Evolutionary conservation across 768 basidiomycete species (phyloP), one percentile per base, ranked within the genome.

Genomic region (Tylopilus felleus): DNA sequence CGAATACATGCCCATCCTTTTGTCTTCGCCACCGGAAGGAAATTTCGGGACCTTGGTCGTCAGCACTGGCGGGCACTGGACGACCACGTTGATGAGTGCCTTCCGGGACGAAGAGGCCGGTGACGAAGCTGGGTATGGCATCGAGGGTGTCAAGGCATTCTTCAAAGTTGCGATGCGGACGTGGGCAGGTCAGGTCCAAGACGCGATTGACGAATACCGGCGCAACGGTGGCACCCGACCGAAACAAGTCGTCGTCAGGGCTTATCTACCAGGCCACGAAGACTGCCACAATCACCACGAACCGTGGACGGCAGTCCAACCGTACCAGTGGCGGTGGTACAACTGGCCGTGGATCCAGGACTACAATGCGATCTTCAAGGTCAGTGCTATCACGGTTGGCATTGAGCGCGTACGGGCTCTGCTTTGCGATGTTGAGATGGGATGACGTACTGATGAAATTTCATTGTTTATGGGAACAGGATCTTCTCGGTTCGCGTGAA

Each of bases 1-100:
- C 1, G 79, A 81, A 43, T 85, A 85, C 67, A 70, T 85, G 60
- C 66, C 72, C 27, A 59, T 76, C 17, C 80, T 87, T 68, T 66
- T 78, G 10, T 65, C 71, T 1, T 56, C 66, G 3, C 69, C 75
- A 1, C 83, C 83, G 4, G 59, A 74, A 19, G 76, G 65, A 7
- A 80, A 82, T 57, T 88, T 85, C 65, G 76, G 77, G 39, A 86
- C 84, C 10, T 71, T 88, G 66, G 61, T 88, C 52, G 77, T 81
- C 25, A 83, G 77, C 67, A 87, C 85, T 0, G 86, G 71, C 4
- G 85, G 85, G 1, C 86, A 87, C 64, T 88, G 86, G 86, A 86
- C 84, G 2, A 79, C 80, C 5, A 78, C 75, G 0, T 60, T 83
- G 22, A 77, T 87, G 63, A 64, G 67, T 8, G 78, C 73, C 3